phyloP scores from a whole-genome alignment of 345 rosid genomes.

The Boechera divaricarpa region DNA sequence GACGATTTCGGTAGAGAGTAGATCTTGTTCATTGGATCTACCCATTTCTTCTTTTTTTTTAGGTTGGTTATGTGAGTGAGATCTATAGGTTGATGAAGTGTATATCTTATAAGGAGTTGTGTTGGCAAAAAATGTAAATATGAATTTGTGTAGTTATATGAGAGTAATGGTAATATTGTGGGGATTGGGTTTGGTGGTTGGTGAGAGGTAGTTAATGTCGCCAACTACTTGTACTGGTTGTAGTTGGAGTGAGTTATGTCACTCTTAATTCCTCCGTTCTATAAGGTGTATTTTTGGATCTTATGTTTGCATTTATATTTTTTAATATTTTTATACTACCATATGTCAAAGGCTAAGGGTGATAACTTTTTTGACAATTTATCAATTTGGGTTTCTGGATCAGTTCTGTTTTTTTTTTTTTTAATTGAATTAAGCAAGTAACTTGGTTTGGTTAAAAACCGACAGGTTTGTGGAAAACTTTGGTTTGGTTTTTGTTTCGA shows the following conservation, averaged over 20 bases:
- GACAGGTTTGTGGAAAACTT: background rate
- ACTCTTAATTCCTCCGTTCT: constrained; percentile 49
- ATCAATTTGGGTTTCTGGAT: constrained; percentile 23
- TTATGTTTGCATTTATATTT: constrained; percentile 30
- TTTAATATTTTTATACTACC: background rate
- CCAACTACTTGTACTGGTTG: constrained; percentile 60
- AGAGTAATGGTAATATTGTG: constrained; percentile 39
- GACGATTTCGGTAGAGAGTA: constrained; percentile 88
- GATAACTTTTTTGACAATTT: constrained; percentile 22
- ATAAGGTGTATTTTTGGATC: constrained; percentile 36
- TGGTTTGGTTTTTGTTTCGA: background rate
- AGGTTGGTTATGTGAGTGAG: constrained; percentile 17
- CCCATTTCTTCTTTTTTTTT: constrained; percentile 34
- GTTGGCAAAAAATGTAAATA: constrained; percentile 36
- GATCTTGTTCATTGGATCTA: constrained; percentile 67
- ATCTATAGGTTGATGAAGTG: constrained; percentile 5
- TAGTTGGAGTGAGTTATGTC: constrained; percentile 57
- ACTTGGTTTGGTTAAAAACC: background rate
- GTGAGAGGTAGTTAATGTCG: constrained; percentile 63
- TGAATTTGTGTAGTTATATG: constrained; percentile 32
- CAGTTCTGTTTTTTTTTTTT: background rate
- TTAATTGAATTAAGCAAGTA: background rate
- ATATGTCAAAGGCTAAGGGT: constrained; percentile 19
- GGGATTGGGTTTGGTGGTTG: constrained; percentile 45
- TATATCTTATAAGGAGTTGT: constrained; percentile 30